phyloP scores from a whole-genome alignment of 306 rosid genomes.

The Lathyrus aphaca region DNA sequence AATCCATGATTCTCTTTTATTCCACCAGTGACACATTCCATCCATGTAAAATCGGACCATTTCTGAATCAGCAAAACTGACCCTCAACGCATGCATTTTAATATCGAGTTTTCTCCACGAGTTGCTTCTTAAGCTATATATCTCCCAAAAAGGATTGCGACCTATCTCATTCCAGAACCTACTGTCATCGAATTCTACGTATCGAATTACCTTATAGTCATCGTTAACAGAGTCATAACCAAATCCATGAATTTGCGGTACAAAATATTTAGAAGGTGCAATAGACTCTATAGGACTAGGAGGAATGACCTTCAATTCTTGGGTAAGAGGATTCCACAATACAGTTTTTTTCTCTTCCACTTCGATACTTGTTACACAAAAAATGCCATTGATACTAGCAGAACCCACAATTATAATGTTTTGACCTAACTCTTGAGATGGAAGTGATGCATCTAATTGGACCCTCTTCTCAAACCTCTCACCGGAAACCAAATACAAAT shows the following conservation, averaged over 20 bases:
- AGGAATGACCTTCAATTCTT: neutral
- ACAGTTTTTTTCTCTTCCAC: neutral
- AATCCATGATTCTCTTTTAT: neutral
- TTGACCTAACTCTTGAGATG: neutral
- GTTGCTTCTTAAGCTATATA: neutral
- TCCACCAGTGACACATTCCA: constrained; percentile 1
- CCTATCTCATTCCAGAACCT: neutral
- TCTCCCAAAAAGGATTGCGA: neutral
- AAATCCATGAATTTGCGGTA: neutral
- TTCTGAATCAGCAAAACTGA: neutral
- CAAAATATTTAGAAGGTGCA: neutral
- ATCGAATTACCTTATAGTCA: neutral
- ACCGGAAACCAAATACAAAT: neutral
- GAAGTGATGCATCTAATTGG: neutral
- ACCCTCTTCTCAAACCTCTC: neutral
- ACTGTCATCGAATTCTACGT: neutral
- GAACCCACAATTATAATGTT: neutral
- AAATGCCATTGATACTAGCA: neutral
- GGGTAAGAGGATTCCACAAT: neutral
- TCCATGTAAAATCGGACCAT: neutral
- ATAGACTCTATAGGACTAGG: neutral
- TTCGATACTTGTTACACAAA: neutral
- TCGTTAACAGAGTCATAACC: neutral
- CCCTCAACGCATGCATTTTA: neutral
- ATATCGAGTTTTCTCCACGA: neutral